phyloP scores from a whole-genome alignment of 768 basidiomycete genomes.

The Mycena olivaceomarginata region DNA sequence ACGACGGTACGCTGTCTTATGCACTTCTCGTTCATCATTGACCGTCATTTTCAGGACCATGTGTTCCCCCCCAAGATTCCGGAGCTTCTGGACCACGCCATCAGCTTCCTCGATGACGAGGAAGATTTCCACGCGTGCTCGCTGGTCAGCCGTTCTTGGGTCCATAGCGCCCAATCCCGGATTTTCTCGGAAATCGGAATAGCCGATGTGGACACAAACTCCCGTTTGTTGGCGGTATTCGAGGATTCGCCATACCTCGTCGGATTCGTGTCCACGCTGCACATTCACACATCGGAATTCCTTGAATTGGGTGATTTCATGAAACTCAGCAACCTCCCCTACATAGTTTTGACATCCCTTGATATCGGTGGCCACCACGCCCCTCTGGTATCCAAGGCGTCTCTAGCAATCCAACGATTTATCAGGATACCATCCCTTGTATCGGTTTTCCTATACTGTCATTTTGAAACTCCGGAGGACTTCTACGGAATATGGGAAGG shows the following conservation, averaged over 20 bases:
- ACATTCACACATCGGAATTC: background rate
- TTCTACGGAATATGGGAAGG: constrained; percentile 15
- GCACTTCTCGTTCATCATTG: no score
- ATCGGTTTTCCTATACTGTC: constrained; percentile 5
- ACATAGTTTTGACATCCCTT: background rate
- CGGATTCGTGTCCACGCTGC: constrained; percentile 7
- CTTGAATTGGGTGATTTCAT: constrained; percentile 15
- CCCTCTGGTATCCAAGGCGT: background rate
- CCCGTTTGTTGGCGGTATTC: constrained; percentile 5
- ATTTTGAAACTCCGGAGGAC: constrained; percentile 9
- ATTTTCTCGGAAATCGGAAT: constrained; percentile 11
- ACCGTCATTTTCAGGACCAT: no score
- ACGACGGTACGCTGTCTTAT: no score
- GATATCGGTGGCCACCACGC: background rate
- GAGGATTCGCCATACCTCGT: constrained; percentile 11
- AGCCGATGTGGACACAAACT: constrained; percentile 3
- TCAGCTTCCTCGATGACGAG: background rate
- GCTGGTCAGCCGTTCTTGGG: constrained; percentile 13
- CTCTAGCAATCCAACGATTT: constrained; percentile 12
- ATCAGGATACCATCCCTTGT: constrained; percentile 9
- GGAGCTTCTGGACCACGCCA: no score
- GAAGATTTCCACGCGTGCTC: constrained; percentile 10
- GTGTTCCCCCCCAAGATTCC: no score
- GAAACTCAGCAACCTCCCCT: constrained; percentile 14
- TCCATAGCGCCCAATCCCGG: constrained; percentile 14